These are phyloP conservation scores for Haplosporangium gracile DNA, from an alignment of 192 early-diverging fungal species.

Conservation along the genomic window DNA sequence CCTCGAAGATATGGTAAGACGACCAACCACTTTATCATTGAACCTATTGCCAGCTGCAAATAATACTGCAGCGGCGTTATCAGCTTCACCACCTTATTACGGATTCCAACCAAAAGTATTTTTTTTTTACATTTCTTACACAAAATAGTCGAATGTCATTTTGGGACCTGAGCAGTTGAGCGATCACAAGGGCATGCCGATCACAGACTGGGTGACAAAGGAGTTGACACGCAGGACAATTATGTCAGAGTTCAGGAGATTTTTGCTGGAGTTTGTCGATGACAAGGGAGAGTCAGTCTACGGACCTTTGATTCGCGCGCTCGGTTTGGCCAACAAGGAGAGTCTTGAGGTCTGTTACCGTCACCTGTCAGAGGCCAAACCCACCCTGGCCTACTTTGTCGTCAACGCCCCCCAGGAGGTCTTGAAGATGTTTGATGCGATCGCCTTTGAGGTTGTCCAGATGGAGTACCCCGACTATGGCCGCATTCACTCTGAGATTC, in stretches of 20 bases:
- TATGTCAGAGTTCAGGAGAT: slow-evolving; percentile 88
- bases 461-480: slow-evolving; percentile 93
- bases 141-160: slow-evolving; percentile 39
- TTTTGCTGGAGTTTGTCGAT: slow-evolving; percentile 89
- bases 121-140: neutral
- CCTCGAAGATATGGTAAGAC: slow-evolving; percentile 46
- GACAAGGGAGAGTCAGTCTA: slow-evolving; percentile 92
- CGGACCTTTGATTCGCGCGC: slow-evolving; percentile 88
- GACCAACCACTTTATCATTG: neutral
- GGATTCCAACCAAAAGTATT: neutral
- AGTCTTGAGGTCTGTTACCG: slow-evolving; percentile 89
- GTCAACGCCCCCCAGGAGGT: slow-evolving; percentile 91
- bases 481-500: slow-evolving; percentile 91
- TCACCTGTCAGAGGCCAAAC: slow-evolving; percentile 83
- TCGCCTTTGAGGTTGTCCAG: slow-evolving; percentile 92
- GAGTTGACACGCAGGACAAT: slow-evolving; percentile 88
- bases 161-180: slow-evolving; percentile 75
- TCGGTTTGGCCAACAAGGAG: slow-evolving; percentile 87
- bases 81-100: neutral
- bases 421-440: slow-evolving; percentile 92
- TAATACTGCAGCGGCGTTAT: neutral
- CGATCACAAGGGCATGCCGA: slow-evolving; percentile 85
- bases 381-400: slow-evolving; percentile 90
- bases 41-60: neutral
- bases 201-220: slow-evolving; percentile 90